These are phyloP conservation scores for Pythium monospermum DNA, from an alignment of 352 stramenopile species.

Conservation along the genomic window DNA sequence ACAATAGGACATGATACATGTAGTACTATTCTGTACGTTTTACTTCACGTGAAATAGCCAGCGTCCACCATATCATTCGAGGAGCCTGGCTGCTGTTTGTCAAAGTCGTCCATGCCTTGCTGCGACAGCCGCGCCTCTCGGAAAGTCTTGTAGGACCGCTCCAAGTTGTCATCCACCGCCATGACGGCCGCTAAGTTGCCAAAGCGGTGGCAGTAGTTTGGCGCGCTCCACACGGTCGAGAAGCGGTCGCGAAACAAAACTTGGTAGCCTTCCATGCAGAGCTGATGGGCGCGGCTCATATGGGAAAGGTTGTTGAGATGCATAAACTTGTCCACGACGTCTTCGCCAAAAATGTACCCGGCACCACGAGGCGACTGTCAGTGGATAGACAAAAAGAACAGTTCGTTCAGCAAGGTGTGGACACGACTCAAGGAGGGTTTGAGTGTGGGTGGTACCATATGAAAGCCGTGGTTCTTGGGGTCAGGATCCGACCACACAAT, in stretches of 20 bases:
- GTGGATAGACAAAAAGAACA: not conserved
- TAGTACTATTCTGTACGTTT: no score
- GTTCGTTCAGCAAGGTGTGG: not conserved
- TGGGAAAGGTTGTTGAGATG: slow-evolving; percentile 84
- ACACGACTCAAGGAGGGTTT: not conserved
- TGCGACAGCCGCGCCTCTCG: slow-evolving; percentile 68
- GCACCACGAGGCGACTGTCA: slow-evolving; percentile 72
- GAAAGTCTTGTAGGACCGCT: slow-evolving; percentile 86
- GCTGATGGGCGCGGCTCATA: slow-evolving; percentile 83
- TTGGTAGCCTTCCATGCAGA: slow-evolving; percentile 94
- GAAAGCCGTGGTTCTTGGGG: slow-evolving; percentile 25
- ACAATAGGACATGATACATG: slow-evolving; percentile 2
- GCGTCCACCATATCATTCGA: slow-evolving; percentile 79
- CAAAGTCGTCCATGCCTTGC: slow-evolving; percentile 60
- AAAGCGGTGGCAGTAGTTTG: slow-evolving; percentile 95
- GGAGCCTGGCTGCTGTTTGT: slow-evolving; percentile 63
- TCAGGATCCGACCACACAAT: slow-evolving; percentile 88
- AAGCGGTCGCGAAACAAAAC: slow-evolving; percentile 90
- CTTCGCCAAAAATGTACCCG: slow-evolving; percentile 85
- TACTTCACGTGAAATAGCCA: slow-evolving; percentile 74
- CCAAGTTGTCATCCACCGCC: slow-evolving; percentile 83
- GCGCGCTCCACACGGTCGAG: slow-evolving; percentile 90
- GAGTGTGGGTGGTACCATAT: slow-evolving; percentile 12
- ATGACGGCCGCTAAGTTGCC: slow-evolving; percentile 96
- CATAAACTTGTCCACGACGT: slow-evolving; percentile 88